Evolutionary conservation across 495 filamentous ascomycete genomes (phyloP), one percentile per base, ranked within the genome.

Genomic region (Pyrenula aspistea): DNA sequence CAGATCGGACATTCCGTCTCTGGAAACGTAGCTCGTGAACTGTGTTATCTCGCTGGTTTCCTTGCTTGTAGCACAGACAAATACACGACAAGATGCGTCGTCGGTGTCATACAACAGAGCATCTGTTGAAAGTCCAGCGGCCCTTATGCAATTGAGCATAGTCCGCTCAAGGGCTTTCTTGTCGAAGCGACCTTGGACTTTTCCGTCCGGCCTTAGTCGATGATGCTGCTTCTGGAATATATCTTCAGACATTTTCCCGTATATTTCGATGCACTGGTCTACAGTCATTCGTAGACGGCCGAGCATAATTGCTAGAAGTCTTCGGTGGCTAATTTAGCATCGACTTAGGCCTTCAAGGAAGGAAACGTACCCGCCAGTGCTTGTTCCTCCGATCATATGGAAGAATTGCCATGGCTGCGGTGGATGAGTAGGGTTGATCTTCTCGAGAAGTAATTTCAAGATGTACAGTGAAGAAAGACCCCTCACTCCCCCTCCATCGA

Each of bases 381-480:
- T 52, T 52, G 50, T 52, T 52, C 50, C 50, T 52, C 50, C 50
- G 22, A 52, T 52, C 50, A 56, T 25, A 15, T 59, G n/a, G 54
- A 54, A 59, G 4, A 47, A 53, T 24, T 57, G 49, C 22, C 56
- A 36, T 31, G 22, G 53, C 53, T 25, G 15, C 2, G 54, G 25
- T 1, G 2, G 10, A 10, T 10, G 55, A n/a, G n/a, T 52, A 1
- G 56, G 24, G n/a, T 59, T 53, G 2, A 59, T 1, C 20, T 24
- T 15, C 3, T 22, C 42, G 55, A 59, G 57, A 20, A 59, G 31
- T 12, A 20, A n/a, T 36, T 67, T 66, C 24, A 76, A 57, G 51
- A 72, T 70, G 15, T 59, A 59, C 4, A 74, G 64, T 4, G 63
- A 64, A 12, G 69, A 72, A n/a, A 74, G 60, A 0, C 73, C 73